phyloP scores from a whole-genome alignment of 2,329 filamentous ascomycete species.

The Samsoniella hepiali region DNA sequence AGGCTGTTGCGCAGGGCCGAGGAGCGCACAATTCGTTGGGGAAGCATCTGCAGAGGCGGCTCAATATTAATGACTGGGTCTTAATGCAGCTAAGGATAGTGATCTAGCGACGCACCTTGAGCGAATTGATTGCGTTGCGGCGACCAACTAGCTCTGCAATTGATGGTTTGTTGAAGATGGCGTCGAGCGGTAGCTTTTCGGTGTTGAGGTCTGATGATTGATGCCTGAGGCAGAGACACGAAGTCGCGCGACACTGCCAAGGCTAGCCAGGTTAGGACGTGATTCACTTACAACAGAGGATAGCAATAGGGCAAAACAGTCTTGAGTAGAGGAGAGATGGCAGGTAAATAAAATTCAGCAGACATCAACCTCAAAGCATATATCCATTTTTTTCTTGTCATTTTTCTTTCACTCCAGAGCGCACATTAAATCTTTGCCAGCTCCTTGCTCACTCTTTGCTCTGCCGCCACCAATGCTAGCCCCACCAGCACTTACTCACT shows the following conservation, averaged over 20 bases:
- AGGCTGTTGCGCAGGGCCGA: constrained; percentile 43
- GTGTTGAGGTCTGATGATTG: constrained; percentile 17
- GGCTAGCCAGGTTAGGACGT: constrained; percentile 21
- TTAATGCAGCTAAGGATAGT: background rate
- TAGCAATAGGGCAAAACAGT: background rate
- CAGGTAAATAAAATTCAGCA: background rate
- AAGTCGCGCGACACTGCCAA: constrained; percentile 24
- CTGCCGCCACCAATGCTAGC: background rate
- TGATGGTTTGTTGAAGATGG: constrained; percentile 30
- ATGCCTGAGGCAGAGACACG: constrained; percentile 35
- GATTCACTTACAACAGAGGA: background rate
- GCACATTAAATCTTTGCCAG: background rate
- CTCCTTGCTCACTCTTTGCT: background rate
- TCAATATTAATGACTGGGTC: constrained; percentile 19
- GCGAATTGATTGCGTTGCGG: constrained; percentile 30
- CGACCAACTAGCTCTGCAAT: constrained; percentile 37
- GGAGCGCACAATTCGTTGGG: constrained; percentile 55
- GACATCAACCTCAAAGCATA: too few species aligned
- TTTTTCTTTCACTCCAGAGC: background rate
- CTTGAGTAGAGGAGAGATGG: background rate
- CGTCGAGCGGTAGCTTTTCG: constrained; percentile 22
- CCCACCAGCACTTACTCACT: background rate
- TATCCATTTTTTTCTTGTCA: too few species aligned
- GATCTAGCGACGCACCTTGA: constrained; percentile 29
- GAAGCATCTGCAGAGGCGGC: constrained; percentile 53